A percentile compares a stretch with the other conserved stretches of the same genome.
Evolutionary conservation across 1,284 basidiomycete species (phyloP).

Genomic region (Moniliophthora roreri): DNA sequence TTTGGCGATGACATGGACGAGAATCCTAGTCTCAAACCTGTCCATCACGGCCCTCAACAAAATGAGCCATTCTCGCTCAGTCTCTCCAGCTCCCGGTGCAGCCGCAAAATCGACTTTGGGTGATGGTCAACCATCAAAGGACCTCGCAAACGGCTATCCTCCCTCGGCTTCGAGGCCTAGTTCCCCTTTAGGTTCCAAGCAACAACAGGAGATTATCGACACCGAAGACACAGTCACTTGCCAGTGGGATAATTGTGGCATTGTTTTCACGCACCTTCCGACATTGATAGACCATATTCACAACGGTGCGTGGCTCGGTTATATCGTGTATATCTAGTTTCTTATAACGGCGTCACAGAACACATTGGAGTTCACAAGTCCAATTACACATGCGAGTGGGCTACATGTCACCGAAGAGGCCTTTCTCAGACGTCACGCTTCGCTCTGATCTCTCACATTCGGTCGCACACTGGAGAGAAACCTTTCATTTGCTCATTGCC

Average conservation of each 20-base stretch:
- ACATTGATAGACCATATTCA: conserved; percentile 80
- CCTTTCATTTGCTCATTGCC: conserved; percentile 83
- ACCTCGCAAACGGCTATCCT: not conserved
- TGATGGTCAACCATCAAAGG: not conserved
- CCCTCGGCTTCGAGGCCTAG: conserved; percentile 20
- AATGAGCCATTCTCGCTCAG: not conserved
- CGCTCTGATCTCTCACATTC: conserved; percentile 83
- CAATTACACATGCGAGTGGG: conserved; percentile 89
- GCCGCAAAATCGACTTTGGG: conserved; percentile 4
- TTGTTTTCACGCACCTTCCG: conserved; percentile 66
- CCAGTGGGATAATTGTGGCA: conserved; percentile 78
- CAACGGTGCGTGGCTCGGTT: conserved; percentile 48
- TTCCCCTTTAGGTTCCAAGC: conserved; percentile 22
- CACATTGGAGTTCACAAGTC: conserved; percentile 87
- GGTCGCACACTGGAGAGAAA: conserved; percentile 92
- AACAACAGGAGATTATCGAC: conserved; percentile 26
- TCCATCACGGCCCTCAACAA: conserved; percentile 11
- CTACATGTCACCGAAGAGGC: conserved; percentile 75
- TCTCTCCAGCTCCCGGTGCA: not conserved
- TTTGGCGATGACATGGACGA: not conserved
- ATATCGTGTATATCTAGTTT: conserved; percentile 34
- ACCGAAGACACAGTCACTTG: conserved; percentile 61
- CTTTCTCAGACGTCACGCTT: conserved; percentile 85
- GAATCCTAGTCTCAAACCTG: not conserved
- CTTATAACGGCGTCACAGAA: conserved; percentile 47